These are phyloP conservation scores for Quercus dentata DNA, from an alignment of 306 rosid species.

Conservation along the genomic window DNA sequence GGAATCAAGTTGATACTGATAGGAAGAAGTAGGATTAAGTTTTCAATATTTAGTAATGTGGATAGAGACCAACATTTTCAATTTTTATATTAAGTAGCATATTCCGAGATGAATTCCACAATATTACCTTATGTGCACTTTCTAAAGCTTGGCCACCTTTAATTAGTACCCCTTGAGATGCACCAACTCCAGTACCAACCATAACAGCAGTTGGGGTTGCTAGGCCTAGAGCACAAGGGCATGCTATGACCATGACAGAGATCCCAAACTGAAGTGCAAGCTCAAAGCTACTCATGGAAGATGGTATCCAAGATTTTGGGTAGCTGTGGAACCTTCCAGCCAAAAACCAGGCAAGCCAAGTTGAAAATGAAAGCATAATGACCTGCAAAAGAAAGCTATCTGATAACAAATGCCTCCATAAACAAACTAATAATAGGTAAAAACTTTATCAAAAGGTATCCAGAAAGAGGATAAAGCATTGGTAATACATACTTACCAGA, in stretches of 20 bases:
- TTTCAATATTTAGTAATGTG: too few species aligned
- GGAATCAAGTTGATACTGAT: too few species aligned
- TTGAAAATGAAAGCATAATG: conserved; percentile 54
- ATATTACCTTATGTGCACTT: conserved; percentile 68
- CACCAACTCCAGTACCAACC: conserved; percentile 98
- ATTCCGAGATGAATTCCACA: neutral
- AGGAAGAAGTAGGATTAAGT: too few species aligned
- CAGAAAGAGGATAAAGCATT: neutral
- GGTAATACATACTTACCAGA: conserved; percentile 29
- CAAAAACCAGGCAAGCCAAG: conserved; percentile 77
- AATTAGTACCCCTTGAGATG: conserved; percentile 82
- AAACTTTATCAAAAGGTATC: neutral
- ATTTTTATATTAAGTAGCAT: too few species aligned
- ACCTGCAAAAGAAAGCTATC: conserved; percentile 42
- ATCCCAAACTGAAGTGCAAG: conserved; percentile 93
- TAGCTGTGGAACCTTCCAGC: conserved; percentile 60
- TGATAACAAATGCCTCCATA: neutral
- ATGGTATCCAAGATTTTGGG: conserved; percentile 77
- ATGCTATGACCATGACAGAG: conserved; percentile 86
- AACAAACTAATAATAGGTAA: neutral
- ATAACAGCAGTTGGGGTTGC: conserved; percentile 93
- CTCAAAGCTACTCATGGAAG: conserved; percentile 68
- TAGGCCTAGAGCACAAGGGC: conserved; percentile 92
- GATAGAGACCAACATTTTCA: too few species aligned
- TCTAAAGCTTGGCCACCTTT: conserved; percentile 91